These are phyloP conservation scores for Mortierella claussenii DNA, from an alignment of 192 early-diverging fungal genomes.

Conservation along the genomic window DNA sequence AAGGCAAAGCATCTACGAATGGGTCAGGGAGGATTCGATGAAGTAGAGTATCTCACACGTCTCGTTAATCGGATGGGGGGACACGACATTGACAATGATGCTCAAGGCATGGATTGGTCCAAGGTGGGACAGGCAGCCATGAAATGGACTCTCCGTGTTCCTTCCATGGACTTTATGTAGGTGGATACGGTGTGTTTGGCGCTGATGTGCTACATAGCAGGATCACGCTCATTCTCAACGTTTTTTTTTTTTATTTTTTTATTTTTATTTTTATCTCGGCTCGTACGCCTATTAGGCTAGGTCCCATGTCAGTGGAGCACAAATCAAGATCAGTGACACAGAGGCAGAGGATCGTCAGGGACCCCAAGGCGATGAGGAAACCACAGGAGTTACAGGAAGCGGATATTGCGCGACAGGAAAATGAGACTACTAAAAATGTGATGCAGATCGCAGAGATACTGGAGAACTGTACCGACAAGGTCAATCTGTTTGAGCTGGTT, in stretches of 20 bases:
- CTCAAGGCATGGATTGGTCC: conserved; percentile 65
- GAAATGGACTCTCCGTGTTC: conserved; percentile 64
- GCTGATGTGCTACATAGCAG: too few species aligned
- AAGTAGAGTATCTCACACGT: conserved; percentile 80
- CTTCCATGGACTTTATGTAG: conserved; percentile 83
- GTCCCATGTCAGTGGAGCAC: conserved; percentile 73
- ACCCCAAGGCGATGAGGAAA: conserved; percentile 59
- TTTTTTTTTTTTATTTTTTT: too few species aligned
- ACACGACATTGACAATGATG: conserved; percentile 61
- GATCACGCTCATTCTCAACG: too few species aligned
- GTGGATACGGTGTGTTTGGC: conserved; percentile 13
- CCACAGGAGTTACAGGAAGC: conserved; percentile 64
- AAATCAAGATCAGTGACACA: conserved; percentile 54
- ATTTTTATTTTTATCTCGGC: too few species aligned
- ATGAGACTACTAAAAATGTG: conserved; percentile 91
- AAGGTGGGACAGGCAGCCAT: conserved; percentile 64
- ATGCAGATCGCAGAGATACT: conserved; percentile 71
- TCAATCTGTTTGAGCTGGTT: conserved; percentile 87
- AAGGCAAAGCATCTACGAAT: conserved; percentile 82
- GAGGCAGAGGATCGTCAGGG: conserved; percentile 41
- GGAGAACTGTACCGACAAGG: conserved; percentile 58
- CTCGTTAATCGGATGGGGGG: conserved; percentile 64
- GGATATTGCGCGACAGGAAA: conserved; percentile 83
- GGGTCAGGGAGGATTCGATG: conserved; percentile 78
- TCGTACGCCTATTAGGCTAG: conserved; percentile 63